Percentiles rank a stretch among this genome's conserved stretches.
These are phyloP conservation scores for Aspergillus unguis DNA, from an alignment of 2,329 filamentous ascomycete genomes.

Conservation along the genomic window DNA sequence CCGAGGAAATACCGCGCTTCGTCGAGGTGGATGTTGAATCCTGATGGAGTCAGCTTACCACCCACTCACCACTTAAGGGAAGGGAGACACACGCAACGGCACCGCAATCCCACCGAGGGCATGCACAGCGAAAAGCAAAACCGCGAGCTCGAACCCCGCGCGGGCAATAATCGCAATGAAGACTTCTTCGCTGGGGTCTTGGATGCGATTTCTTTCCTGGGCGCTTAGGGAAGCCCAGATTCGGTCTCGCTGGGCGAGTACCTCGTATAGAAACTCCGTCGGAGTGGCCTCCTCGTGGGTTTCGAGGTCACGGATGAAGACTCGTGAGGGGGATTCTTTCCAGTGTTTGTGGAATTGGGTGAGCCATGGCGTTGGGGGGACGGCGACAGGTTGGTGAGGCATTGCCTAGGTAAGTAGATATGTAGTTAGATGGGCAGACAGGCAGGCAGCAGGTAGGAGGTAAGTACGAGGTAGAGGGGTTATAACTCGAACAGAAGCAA, in stretches of 20 bases:
- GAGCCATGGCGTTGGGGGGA: background rate
- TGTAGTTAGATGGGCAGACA: too few species aligned
- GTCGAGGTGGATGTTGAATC: background rate
- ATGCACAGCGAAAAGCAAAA: background rate
- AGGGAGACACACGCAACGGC: background rate
- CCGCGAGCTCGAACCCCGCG: background rate
- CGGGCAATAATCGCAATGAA: background rate
- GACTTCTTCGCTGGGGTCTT: background rate
- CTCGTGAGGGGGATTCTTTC: background rate
- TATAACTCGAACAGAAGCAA: too few species aligned
- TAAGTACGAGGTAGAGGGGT: too few species aligned
- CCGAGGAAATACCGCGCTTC: background rate
- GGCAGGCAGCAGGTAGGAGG: too few species aligned
- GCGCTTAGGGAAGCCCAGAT: background rate
- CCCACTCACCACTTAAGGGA: background rate
- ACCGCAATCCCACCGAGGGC: background rate
- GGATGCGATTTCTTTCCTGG: too few species aligned
- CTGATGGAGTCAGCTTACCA: background rate
- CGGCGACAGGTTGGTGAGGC: background rate
- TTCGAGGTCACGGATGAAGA: background rate
- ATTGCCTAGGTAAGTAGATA: too few species aligned
- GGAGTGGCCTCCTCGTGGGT: background rate
- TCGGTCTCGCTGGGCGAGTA: background rate
- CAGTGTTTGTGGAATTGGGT: background rate
- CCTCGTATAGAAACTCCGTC: background rate